phyloP scores from a whole-genome alignment of 2,329 filamentous ascomycete species.

The Onygenales sp. region DNA sequence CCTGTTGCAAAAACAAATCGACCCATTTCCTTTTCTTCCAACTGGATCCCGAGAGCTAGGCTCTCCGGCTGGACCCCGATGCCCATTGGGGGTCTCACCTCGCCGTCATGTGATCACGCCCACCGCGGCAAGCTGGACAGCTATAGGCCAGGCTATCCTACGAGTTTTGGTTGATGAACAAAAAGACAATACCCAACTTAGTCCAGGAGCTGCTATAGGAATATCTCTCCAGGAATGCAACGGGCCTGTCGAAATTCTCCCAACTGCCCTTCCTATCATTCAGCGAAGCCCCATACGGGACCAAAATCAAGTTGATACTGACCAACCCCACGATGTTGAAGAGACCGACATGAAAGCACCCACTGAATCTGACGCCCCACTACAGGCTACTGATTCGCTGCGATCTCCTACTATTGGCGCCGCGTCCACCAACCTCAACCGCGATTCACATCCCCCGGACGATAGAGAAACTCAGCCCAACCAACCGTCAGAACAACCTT shows the following conservation, averaged over 20 bases:
- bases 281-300: neutral
- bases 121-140: conserved; percentile 34
- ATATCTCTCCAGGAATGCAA: conserved; percentile 31
- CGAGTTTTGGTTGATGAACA: conserved; percentile 34
- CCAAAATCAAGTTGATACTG: neutral
- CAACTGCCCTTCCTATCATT: conserved; percentile 8
- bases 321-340: neutral
- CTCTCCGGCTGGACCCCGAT: conserved; percentile 7
- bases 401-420: neutral
- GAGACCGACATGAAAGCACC: neutral
- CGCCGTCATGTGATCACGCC: conserved; percentile 31
- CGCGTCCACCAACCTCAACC: neutral
- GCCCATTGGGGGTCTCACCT: conserved; percentile 28
- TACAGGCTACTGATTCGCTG: neutral
- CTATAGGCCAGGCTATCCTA: conserved; percentile 40
- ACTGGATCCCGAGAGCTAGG: neutral
- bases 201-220: conserved; percentile 31
- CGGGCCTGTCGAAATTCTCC: conserved; percentile 8
- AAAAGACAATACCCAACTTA: conserved; percentile 16
- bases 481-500: neutral
- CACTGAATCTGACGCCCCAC: neutral
- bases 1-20: conserved; percentile 44
- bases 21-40: conserved; percentile 43
- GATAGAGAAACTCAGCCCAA: neutral
- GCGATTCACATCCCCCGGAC: neutral